Conservation (phyloP, 495 filamentous ascomycete genomes). For the Lepraria neglecta region DNA sequence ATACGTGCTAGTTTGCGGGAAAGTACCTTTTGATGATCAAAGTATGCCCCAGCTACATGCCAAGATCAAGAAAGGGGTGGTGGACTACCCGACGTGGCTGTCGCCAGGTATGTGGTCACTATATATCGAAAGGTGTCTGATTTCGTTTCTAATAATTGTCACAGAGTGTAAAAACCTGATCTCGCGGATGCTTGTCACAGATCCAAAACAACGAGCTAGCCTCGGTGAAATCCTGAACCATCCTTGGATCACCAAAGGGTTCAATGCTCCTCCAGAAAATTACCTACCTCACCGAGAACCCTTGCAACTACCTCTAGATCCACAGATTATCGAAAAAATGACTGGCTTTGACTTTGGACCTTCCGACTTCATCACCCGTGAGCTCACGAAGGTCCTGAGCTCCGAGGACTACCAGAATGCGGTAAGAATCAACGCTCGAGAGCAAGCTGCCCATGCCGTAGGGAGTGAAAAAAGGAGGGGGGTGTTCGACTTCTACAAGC, state of each 20-base stretch:
- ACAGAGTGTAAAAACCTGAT: conserved; percentile 91
- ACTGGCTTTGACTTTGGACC: conserved; percentile 96
- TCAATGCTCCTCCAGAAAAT: conserved; percentile 79
- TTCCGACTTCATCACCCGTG: conserved; percentile 69
- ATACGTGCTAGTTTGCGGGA: conserved; percentile 95
- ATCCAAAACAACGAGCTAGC: conserved; percentile 78
- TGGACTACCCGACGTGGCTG: conserved; percentile 93
- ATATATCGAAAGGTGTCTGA: background rate
- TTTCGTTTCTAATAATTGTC: conserved; percentile 30
- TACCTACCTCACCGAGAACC: conserved; percentile 80
- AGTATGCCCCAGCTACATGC: conserved; percentile 98
- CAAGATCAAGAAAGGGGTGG: conserved; percentile 95
- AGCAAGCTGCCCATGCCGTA: conserved; percentile 55
- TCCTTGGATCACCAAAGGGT: conserved; percentile 96
- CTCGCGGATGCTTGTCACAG: conserved; percentile 92
- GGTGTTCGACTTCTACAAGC: conserved; percentile 96
- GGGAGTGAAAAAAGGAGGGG: conserved; percentile 76
- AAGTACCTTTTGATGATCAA: conserved; percentile 98
- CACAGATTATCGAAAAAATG: conserved; percentile 82
- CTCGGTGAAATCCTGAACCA: conserved; percentile 92
- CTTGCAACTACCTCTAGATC: conserved; percentile 75
- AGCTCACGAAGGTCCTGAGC: conserved; percentile 76
- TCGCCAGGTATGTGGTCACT: conserved; percentile 59
- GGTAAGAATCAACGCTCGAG: conserved; percentile 59
- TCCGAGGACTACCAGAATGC: conserved; percentile 89